These are phyloP conservation scores for Fusarium sp. DNA, from an alignment of 2,329 filamentous ascomycete species.

Conservation along the genomic window DNA sequence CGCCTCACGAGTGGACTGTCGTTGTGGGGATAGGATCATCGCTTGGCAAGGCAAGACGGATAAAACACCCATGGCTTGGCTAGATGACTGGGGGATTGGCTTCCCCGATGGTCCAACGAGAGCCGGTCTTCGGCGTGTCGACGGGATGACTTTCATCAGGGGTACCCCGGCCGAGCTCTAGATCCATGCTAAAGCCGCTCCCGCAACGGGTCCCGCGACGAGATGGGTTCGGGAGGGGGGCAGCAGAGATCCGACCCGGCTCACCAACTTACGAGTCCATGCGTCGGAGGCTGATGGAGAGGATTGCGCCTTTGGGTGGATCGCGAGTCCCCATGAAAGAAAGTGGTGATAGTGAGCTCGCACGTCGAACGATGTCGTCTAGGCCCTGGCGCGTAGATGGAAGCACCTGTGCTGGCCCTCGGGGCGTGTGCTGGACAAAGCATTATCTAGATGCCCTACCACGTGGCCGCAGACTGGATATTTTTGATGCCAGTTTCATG, in stretches of 20 bases:
- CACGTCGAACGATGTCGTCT: constrained; percentile 4
- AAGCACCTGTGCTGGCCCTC: not conserved
- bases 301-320: not conserved
- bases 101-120: constrained; percentile 5
- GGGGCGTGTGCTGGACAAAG: not conserved
- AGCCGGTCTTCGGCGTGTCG: not conserved
- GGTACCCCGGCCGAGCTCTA: not conserved
- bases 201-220: not conserved
- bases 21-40: constrained; percentile 3
- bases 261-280: constrained; percentile 15
- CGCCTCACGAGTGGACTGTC: constrained; percentile 2
- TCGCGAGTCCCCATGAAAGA: not conserved
- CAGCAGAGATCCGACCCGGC: not conserved
- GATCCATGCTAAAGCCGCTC: constrained; percentile 15
- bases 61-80: constrained; percentile 5
- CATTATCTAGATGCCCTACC: constrained; percentile 1
- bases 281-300: constrained; percentile 1
- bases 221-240: not conserved
- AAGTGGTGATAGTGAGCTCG: not conserved
- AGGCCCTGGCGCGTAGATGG: not conserved
- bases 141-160: not conserved
- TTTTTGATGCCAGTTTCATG: not conserved
- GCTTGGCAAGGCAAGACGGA: not conserved
- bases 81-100: not conserved
- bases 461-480: not conserved